These are phyloP conservation scores for Plasmodium chabaudi DNA, from an alignment of 169 alveolate species.

Conservation along the genomic window DNA sequence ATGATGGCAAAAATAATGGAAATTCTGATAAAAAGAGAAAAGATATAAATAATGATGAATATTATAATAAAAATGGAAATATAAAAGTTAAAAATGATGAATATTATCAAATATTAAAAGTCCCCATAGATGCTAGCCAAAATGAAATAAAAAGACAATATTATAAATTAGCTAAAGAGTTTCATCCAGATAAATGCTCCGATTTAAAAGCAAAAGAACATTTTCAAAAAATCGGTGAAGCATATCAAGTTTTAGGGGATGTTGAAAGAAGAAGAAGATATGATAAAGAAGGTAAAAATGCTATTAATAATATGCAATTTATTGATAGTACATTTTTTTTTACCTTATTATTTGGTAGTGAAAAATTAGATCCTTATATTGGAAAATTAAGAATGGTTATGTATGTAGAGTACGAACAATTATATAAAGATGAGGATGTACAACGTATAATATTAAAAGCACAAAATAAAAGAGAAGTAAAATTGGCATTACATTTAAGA, in stretches of 20 bases:
- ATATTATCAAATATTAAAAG: conserved; percentile 87
- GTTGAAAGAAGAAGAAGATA: conserved; percentile 93
- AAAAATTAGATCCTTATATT: conserved; percentile 89
- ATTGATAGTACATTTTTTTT: conserved; percentile 90
- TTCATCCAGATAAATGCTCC: conserved; percentile 96
- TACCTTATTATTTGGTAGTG: conserved; percentile 93
- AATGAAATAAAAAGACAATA: conserved; percentile 86
- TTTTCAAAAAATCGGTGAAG: conserved; percentile 91
- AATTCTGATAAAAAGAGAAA: conserved; percentile 9
- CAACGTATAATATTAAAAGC: conserved; percentile 78
- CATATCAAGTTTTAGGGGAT: conserved; percentile 95
- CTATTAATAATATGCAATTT: conserved; percentile 92
- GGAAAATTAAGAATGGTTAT: conserved; percentile 91
- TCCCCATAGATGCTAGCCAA: conserved; percentile 89
- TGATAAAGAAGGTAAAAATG: conserved; percentile 93
- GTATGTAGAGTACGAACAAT: conserved; percentile 86
- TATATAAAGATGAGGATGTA: conserved; percentile 66
- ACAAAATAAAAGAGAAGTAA: conserved; percentile 88
- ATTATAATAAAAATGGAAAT: conserved; percentile 38
- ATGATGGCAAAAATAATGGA: conserved; percentile 46
- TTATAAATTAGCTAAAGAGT: conserved; percentile 90
- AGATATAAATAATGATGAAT: conserved; percentile 39
- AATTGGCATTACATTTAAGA: conserved; percentile 87
- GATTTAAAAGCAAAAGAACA: conserved; percentile 91
- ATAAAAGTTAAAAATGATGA: conserved; percentile 87